Percentiles rank a stretch among this genome's conserved stretches.
phyloP scores from a whole-genome alignment of 2,329 filamentous ascomycete genomes.

The Graphium sp. region DNA sequence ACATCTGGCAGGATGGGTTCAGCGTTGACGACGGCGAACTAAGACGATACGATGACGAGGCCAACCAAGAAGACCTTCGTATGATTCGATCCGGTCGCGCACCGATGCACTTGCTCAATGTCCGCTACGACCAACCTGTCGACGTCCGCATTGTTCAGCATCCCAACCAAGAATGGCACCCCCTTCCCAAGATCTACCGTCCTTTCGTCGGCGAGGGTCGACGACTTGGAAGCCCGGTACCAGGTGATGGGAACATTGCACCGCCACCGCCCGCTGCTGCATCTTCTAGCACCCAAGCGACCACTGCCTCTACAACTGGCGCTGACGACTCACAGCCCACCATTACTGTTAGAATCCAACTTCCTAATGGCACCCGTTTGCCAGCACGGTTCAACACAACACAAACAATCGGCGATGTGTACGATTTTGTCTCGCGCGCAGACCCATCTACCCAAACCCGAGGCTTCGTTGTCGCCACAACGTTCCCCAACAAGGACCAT shows the following conservation, averaged over 20 bases:
- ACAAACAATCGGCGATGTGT: slow-evolving; percentile 63
- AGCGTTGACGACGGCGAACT: slow-evolving; percentile 71
- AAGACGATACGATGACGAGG: slow-evolving; percentile 62
- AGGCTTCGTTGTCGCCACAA: slow-evolving; percentile 63
- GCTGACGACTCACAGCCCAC: slow-evolving; percentile 52
- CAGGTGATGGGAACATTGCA: slow-evolving; percentile 26
- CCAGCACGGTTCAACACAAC: slow-evolving; percentile 70
- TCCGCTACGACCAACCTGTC: slow-evolving; percentile 56
- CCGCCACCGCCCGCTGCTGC: slow-evolving; percentile 8
- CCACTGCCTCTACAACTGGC: slow-evolving; percentile 12
- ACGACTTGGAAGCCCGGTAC: slow-evolving; percentile 61
- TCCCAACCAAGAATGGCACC: slow-evolving; percentile 50
- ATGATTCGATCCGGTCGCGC: slow-evolving; percentile 66
- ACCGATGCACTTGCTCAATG: slow-evolving; percentile 63
- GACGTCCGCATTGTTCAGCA: slow-evolving; percentile 68
- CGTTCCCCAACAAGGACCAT: slow-evolving; percentile 70
- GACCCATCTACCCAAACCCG: slow-evolving; percentile 38
- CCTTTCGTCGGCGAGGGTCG: slow-evolving; percentile 59
- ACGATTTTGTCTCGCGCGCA: slow-evolving; percentile 54
- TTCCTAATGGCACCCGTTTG: slow-evolving; percentile 61
- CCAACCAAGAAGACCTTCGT: slow-evolving; percentile 51
- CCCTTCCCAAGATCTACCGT: slow-evolving; percentile 58
- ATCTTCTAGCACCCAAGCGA: slow-evolving; percentile 12
- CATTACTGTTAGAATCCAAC: slow-evolving; percentile 57
- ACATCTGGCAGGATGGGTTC: slow-evolving; percentile 73